Conservation (phyloP, 1,139 yeast species). For the Debaryomyces nepalensis region DNA sequence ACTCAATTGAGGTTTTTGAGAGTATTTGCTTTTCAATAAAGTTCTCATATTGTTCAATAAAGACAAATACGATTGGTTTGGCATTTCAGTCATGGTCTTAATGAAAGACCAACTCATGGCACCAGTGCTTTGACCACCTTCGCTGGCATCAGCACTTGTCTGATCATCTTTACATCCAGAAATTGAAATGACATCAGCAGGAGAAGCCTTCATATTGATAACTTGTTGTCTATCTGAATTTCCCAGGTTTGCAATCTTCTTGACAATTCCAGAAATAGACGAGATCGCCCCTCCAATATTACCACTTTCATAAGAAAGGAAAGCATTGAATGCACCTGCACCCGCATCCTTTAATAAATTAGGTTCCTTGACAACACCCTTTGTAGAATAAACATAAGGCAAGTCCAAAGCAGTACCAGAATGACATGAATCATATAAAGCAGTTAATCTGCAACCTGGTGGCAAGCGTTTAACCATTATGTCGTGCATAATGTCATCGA, state of each 20-base stretch:
- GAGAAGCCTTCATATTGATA: constrained; percentile 66
- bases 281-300: constrained; percentile 59
- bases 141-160: constrained; percentile 79
- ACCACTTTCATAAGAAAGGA: constrained; percentile 74
- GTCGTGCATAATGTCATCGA: constrained; percentile 86
- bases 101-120: constrained; percentile 95
- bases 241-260: constrained; percentile 38
- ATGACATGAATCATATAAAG: constrained; percentile 90
- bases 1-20: constrained; percentile 89
- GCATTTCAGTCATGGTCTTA: constrained; percentile 65
- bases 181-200: constrained; percentile 85
- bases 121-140: constrained; percentile 81
- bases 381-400: constrained; percentile 88
- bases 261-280: constrained; percentile 53
- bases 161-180: constrained; percentile 92
- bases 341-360: constrained; percentile 87
- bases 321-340: constrained; percentile 70
- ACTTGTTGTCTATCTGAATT: constrained; percentile 35
- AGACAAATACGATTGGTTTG: constrained; percentile 76
- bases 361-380: constrained; percentile 90
- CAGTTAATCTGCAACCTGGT: constrained; percentile 85
- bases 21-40: constrained; percentile 68
- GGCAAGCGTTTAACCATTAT: constrained; percentile 78
- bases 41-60: constrained; percentile 80
- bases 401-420: constrained; percentile 90